Conservation (phyloP, 2,329 filamentous ascomycete species). For the Hypoxylon rubiginosum region DNA sequence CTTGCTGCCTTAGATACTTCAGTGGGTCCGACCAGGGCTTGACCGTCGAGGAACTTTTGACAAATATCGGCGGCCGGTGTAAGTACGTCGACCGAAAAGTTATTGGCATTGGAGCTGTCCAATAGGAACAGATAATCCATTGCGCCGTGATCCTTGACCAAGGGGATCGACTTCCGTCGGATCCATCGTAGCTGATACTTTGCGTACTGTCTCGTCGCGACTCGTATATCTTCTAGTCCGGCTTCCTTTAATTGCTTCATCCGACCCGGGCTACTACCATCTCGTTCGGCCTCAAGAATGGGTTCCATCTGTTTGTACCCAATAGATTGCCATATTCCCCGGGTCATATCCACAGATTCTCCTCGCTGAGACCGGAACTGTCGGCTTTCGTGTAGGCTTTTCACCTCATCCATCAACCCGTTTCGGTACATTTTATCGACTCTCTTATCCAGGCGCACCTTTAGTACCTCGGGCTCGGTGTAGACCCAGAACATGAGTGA, state of each 20-base stretch:
- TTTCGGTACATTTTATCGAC: conserved; percentile 85
- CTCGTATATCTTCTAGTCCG: conserved; percentile 82
- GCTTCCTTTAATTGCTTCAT: conserved; percentile 68
- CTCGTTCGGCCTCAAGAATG: conserved; percentile 69
- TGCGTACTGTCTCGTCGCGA: conserved; percentile 88
- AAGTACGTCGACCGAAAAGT: conserved; percentile 75
- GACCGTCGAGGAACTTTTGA: conserved; percentile 71
- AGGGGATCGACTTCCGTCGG: conserved; percentile 81
- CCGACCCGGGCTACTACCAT: conserved; percentile 52
- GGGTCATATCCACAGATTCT: conserved; percentile 74
- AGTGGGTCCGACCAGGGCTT: conserved; percentile 65
- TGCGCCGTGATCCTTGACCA: conserved; percentile 68
- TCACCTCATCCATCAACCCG: conserved; percentile 65
- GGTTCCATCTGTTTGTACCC: conserved; percentile 92
- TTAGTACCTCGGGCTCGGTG: conserved; percentile 76
- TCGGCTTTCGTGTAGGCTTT: conserved; percentile 60
- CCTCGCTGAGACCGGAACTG: conserved; percentile 58
- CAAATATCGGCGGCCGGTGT: conserved; percentile 74
- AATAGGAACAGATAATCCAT: conserved; percentile 78
- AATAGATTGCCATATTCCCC: conserved; percentile 96
- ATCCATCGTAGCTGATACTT: conserved; percentile 90
- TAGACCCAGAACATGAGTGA: conserved; percentile 90
- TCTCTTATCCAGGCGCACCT: conserved; percentile 78
- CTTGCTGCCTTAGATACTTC: conserved; percentile 63
- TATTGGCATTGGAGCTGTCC: conserved; percentile 78